Evolutionary conservation across 2,329 filamentous ascomycete species (phyloP).

Genomic region (Botrytis cinerea): DNA sequence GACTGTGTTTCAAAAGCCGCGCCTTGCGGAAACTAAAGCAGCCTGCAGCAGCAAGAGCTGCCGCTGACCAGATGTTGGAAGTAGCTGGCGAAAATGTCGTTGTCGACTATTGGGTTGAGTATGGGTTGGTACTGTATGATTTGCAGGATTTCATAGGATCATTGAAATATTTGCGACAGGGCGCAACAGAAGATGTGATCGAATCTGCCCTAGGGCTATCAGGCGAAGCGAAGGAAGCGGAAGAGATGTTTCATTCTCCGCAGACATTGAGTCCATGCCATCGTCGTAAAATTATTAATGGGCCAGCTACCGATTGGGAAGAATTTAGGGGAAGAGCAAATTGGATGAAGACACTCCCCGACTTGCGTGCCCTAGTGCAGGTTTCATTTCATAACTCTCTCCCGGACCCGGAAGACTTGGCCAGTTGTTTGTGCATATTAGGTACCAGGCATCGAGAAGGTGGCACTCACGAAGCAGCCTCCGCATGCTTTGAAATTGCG

Average conservation of each 20-base stretch:
- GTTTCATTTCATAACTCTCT: constrained; percentile 17
- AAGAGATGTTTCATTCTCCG: constrained; percentile 4
- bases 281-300: constrained; percentile 5
- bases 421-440: constrained; percentile 15
- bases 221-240: background rate
- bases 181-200: constrained; percentile 10
- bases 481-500: constrained; percentile 12
- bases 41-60: constrained; percentile 11
- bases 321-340: constrained; percentile 19
- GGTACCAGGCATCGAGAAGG: constrained; percentile 7
- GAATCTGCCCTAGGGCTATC: constrained; percentile 5
- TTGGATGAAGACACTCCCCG: constrained; percentile 16
- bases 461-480: constrained; percentile 2
- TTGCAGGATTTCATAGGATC: background rate
- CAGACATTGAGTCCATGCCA: constrained; percentile 13
- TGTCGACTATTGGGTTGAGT: constrained; percentile 14
- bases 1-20: constrained; percentile 2
- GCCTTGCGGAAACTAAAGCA: constrained; percentile 15
- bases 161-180: constrained; percentile 9
- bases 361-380: constrained; percentile 1
- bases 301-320: constrained; percentile 1
- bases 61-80: constrained; percentile 7
- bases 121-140: constrained; percentile 10
- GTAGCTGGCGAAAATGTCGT: background rate
- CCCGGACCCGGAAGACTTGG: background rate